Base-by-base conservation (phyloP, 371 early-diverging fungal species). In the Apophysomyces sp. region DNA sequence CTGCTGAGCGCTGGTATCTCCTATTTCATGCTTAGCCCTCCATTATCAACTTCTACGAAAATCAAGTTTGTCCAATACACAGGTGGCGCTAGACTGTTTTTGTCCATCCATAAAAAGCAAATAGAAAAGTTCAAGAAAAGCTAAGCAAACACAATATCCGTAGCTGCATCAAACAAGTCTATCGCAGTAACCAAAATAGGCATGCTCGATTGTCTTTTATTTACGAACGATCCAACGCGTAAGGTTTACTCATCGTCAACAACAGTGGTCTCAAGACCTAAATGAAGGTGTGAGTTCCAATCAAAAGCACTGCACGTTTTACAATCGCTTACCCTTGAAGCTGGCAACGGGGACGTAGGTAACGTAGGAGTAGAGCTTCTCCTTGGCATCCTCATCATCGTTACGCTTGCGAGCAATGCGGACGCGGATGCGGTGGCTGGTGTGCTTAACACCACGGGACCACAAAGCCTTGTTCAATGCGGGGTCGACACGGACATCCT, bases 331-430 rank as follows among this genome's bases (percentile, higher is more conserved):
- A 85, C 92, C 91, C 87, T 92, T 93, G 87, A 95, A 96, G 75
- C 83, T 75, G 68, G 91, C 79, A 71, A 90, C 88, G 56, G 92
- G 90, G 55, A 98, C 98, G 68, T 83, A 86, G 73, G 92, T 83
- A 66, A 94, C 96, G 63, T 85, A 82, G 68, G 96, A 93, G 92
- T 92, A 97, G 52, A 97, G 86, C 91, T 96, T 96, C 83, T 96
- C 93, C 77, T 87, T 90, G 78, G 95, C 93, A 62, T 92, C 89
- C 79, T 95, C 96, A 73, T 89, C 94, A 67, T 98, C 98, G 87
- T 94, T 95, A 77, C 96, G 90, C 83, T 90, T 90, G 78, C 97
- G 91, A 69, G 95, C 75, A 69, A 96, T 78, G 66, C 97, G 94
- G 61, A 98, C 90, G 65, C 98, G 94, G 71, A 98, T 88, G 74